Percentiles rank a stretch among this genome's conserved stretches.
These are phyloP conservation scores for Triangularia verruculosa DNA, from an alignment of 2,329 filamentous ascomycete genomes.

Conservation along the genomic window DNA sequence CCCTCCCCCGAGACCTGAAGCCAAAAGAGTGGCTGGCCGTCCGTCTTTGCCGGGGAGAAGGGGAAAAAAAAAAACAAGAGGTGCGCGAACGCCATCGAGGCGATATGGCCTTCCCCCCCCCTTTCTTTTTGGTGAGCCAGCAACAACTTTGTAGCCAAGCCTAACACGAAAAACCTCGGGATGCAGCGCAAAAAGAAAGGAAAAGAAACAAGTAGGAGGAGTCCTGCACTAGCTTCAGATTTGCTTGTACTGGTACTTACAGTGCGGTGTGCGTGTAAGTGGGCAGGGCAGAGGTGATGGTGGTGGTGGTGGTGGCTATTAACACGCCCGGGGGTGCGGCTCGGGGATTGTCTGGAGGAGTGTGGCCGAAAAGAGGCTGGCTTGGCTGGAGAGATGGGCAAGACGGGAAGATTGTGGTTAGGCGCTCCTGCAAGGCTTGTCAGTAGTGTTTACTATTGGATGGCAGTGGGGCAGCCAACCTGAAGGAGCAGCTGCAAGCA, in stretches of 20 bases:
- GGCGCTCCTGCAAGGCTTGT: conserved; percentile 26
- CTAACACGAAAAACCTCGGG: conserved; percentile 8
- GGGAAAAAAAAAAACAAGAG: too few species aligned
- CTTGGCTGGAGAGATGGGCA: background rate
- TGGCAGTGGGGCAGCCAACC: conserved; percentile 15
- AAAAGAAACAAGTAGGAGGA: conserved; percentile 27
- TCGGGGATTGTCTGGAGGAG: background rate
- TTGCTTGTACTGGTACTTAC: conserved; percentile 21
- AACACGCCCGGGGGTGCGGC: background rate
- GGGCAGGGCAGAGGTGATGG: background rate
- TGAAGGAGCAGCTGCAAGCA: conserved; percentile 15
- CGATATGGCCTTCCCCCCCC: background rate
- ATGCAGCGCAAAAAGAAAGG: conserved; percentile 13
- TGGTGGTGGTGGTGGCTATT: conserved; percentile 2
- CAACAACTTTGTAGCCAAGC: background rate
- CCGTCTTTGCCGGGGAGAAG: background rate
- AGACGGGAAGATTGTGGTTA: conserved; percentile 13
- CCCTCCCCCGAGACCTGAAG: too few species aligned
- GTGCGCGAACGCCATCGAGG: background rate
- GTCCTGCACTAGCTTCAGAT: conserved; percentile 9
- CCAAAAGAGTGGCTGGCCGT: background rate
- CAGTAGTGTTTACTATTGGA: conserved; percentile 24
- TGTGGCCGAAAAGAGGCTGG: background rate
- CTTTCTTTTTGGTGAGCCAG: background rate
- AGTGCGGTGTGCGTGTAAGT: background rate